phyloP scores from a whole-genome alignment of 192 early-diverging fungal genomes.

The Obelidium mucronatum region DNA sequence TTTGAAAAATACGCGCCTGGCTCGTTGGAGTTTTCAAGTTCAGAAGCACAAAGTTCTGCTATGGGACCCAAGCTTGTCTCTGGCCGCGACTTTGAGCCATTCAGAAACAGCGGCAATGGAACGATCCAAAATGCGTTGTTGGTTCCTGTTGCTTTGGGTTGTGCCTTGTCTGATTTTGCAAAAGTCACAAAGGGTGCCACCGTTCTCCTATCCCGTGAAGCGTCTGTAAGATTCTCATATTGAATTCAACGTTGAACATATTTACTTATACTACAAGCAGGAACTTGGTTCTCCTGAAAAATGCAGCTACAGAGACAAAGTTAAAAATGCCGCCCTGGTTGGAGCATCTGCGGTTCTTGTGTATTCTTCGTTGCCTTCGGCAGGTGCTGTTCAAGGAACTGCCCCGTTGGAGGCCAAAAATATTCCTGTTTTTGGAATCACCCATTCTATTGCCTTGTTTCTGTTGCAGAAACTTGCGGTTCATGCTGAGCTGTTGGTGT shows the following conservation, averaged over 20 bases:
- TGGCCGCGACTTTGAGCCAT: constrained; percentile 21
- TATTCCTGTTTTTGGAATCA: constrained; percentile 19
- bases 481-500: constrained; percentile 6
- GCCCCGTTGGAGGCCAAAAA: constrained; percentile 13
- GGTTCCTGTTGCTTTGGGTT: constrained; percentile 16
- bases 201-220: constrained; percentile 27
- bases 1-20: constrained; percentile 17
- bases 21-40: constrained; percentile 10
- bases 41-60: background rate
- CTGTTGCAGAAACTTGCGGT: constrained; percentile 33
- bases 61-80: background rate
- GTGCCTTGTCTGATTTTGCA: constrained; percentile 25
- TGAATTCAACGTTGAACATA: too few relatives aligned
- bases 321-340: constrained; percentile 26
- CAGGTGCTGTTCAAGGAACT: constrained; percentile 13
- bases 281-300: background rate
- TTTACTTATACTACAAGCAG: too few relatives aligned
- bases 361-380: constrained; percentile 27
- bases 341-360: constrained; percentile 40
- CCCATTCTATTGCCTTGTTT: constrained; percentile 28
- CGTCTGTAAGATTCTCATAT: background rate
- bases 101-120: constrained; percentile 24
- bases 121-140: background rate
- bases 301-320: constrained; percentile 34
- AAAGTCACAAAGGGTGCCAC: constrained; percentile 11